Evolutionary conservation across 2,329 filamentous ascomycete species (phyloP), one percentile per base, ranked within the genome.

Genomic region (Colletotrichum karsti): DNA sequence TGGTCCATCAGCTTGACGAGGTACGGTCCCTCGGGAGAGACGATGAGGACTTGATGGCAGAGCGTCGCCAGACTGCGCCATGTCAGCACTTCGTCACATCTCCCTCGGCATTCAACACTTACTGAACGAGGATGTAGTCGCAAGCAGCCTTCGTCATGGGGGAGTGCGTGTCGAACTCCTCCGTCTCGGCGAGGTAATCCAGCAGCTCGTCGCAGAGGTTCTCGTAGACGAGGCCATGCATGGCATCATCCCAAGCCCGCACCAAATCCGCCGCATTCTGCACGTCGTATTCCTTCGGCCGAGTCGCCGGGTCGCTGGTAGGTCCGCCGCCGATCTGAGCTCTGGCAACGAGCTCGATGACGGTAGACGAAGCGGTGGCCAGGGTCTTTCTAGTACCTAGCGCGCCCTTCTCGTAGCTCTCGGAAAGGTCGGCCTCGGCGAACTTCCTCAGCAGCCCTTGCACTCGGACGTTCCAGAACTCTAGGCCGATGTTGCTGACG

Each of bases 331-430:
- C 91, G 13, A 94, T 78, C 35, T 88, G 83, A 7, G 91, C 93
- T 69, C 92, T 82, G 1, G 88, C 89, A 12, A 92, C 81, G 74
- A 90, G 89, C 78, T 94, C 93, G 60, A 93, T 83, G 63, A 95
- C 78, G 7, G 89, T 88, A 37, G 91, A 91, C 9, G 90, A 85
- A 0, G 91, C 92, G 7, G 93, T 93, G 0, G 92, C 88, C 54
- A 95, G 79, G 20, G 91, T 92, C 80, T 94, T 94, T 57, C 93
- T 85, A 67, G 90, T 90, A 1, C 93, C 93, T 71, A 95, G 80
- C 0, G 89, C 85, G 13, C 91, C 92, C 78, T 94, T 94, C 77
- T 95, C 93, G 74, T 94, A 95, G 76, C 91, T 94, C 77, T 95
- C 93, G 1, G 91, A 94, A 33, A 95, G 81, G 56, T 93, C 89